Conservation (phyloP, 2,329 filamentous ascomycete species). For the Cladosporium sp. region DNA sequence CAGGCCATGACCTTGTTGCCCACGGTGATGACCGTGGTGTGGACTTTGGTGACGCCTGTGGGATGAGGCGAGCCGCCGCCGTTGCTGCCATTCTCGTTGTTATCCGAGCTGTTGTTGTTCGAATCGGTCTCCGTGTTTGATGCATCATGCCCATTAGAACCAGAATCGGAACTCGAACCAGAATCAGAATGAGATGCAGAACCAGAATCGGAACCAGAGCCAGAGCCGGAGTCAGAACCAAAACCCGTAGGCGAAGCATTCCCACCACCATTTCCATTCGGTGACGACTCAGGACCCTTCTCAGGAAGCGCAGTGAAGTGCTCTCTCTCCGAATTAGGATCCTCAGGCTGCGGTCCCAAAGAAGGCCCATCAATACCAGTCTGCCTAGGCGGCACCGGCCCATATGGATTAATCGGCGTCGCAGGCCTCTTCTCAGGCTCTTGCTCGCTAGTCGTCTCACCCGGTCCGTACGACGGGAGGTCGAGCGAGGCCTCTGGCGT, state of each 20-base stretch:
- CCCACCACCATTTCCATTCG: background rate
- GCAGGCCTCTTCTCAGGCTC: conserved; percentile 1
- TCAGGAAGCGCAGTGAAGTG: conserved; percentile 8
- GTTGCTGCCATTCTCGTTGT: background rate
- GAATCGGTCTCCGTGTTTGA: background rate
- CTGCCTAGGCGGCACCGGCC: background rate
- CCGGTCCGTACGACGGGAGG: background rate
- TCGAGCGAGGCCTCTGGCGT: background rate
- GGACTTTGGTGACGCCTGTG: background rate
- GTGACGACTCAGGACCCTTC: background rate
- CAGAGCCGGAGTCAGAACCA: background rate
- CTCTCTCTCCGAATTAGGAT: background rate
- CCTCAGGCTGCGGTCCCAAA: background rate
- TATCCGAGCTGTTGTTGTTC: background rate
- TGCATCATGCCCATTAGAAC: background rate
- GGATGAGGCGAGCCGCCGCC: background rate
- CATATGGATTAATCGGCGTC: conserved; percentile 4
- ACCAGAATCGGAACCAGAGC: background rate
- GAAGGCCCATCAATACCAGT: conserved; percentile 1
- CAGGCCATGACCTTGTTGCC: conserved; percentile 1
- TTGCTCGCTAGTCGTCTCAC: background rate
- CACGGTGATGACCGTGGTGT: conserved; percentile 5
- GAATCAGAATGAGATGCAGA: background rate
- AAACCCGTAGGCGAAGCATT: background rate
- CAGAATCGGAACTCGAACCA: background rate